These are phyloP conservation scores for Nothophaeocryptopus gaeumannii DNA, from an alignment of 2,329 filamentous ascomycete genomes.

Conservation along the genomic window DNA sequence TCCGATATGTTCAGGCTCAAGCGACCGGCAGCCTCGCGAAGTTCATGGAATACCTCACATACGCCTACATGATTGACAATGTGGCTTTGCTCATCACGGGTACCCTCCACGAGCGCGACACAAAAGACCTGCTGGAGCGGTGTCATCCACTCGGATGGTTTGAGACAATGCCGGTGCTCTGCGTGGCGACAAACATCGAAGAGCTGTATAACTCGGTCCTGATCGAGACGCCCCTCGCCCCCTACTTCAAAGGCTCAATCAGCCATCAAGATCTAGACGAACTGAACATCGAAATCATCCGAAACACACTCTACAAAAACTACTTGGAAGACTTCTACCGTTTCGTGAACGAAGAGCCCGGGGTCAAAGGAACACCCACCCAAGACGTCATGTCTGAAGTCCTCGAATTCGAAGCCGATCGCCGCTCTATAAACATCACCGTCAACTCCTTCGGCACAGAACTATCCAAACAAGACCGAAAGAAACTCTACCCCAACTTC, in stretches of 20 bases:
- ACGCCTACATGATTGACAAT: constrained; percentile 99
- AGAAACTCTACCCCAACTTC: constrained; percentile 92
- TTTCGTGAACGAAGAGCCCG: constrained; percentile 86
- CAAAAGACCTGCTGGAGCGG: constrained; percentile 86
- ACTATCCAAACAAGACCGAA: constrained; percentile 85
- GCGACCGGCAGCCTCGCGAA: constrained; percentile 85
- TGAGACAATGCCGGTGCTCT: constrained; percentile 97
- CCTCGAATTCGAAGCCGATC: constrained; percentile 92
- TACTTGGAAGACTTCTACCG: constrained; percentile 97
- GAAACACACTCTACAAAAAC: constrained; percentile 99
- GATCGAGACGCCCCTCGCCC: constrained; percentile 91
- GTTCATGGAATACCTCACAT: constrained; percentile 98
- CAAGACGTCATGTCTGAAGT: constrained; percentile 94
- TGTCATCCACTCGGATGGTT: constrained; percentile 98
- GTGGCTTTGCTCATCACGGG: constrained; percentile 96
- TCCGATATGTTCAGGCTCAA: constrained; percentile 92
- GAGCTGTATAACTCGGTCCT: constrained; percentile 97
- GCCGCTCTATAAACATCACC: constrained; percentile 97
- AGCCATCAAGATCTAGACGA: constrained; percentile 97
- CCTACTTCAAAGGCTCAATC: constrained; percentile 95
- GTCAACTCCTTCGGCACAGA: constrained; percentile 98
- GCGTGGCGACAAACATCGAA: constrained; percentile 96
- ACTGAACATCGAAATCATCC: constrained; percentile 97
- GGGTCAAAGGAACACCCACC: constrained; percentile 84
- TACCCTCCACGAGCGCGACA: constrained; percentile 95